Percentiles rank a stretch among this genome's conserved stretches.
phyloP scores from a whole-genome alignment of 371 early-diverging fungal genomes.

The Neoconidiobolus thromboides region DNA sequence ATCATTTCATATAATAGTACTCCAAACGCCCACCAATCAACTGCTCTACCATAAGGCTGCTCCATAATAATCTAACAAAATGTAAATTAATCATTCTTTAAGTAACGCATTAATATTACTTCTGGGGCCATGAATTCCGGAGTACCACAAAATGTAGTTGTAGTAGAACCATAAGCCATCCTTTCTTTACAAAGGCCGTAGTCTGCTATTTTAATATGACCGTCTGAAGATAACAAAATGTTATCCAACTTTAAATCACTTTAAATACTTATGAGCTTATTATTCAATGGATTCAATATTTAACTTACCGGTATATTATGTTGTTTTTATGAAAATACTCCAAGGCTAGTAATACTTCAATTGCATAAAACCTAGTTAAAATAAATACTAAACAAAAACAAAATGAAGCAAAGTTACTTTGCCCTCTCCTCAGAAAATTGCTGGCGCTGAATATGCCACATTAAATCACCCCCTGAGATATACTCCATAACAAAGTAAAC shows the following conservation, averaged over 20 bases:
- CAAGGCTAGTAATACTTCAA: constrained; percentile 89
- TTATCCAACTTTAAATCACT: constrained; percentile 95
- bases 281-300: too few species aligned
- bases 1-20: constrained; percentile 89
- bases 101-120: constrained; percentile 11
- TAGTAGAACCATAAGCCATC: constrained; percentile 64
- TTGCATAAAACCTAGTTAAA: constrained; percentile 89
- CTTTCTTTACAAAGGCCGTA: constrained; percentile 96
- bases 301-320: constrained; percentile 60
- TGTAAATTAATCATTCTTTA: background rate
- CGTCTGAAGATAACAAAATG: constrained; percentile 77
- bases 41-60: constrained; percentile 57
- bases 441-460: constrained; percentile 85
- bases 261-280: too few species aligned
- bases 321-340: constrained; percentile 88
- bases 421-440: constrained; percentile 51
- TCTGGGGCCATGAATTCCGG: constrained; percentile 99
- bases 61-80: constrained; percentile 47
- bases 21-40: constrained; percentile 93
- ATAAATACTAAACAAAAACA: constrained; percentile 9
- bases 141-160: constrained; percentile 97
- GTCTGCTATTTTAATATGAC: constrained; percentile 97
- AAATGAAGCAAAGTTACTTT: too few species aligned
- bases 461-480: constrained; percentile 96
- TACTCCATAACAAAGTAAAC: constrained; percentile 98